Conservation (phyloP, 768 basidiomycete genomes). For the Amanita phalloides region DNA sequence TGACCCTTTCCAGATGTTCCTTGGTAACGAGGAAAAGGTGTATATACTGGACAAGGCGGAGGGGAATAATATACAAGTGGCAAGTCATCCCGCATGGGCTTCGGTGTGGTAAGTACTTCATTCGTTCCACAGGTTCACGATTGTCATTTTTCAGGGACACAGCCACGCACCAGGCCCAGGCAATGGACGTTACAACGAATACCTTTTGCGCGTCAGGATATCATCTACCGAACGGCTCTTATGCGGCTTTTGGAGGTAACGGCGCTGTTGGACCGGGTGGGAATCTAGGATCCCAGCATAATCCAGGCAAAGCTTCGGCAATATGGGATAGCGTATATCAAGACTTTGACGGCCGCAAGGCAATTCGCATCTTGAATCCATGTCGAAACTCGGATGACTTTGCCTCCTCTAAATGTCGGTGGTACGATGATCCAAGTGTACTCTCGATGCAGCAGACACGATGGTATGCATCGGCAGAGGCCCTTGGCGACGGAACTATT, state of each 20-base stretch:
- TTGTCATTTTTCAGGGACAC: slow-evolving; percentile 38
- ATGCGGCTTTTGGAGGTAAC: slow-evolving; percentile 68
- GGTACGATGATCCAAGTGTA: slow-evolving; percentile 57
- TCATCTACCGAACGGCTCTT: slow-evolving; percentile 76
- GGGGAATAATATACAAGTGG: slow-evolving; percentile 45
- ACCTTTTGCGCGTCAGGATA: slow-evolving; percentile 76
- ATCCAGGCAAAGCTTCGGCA: slow-evolving; percentile 34
- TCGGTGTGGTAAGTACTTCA: slow-evolving; percentile 44
- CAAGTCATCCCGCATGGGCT: slow-evolving; percentile 56
- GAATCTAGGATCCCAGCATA: slow-evolving; percentile 37
- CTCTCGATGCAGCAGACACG: slow-evolving; percentile 59
- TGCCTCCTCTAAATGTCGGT: slow-evolving; percentile 42
- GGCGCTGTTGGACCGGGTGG: slow-evolving; percentile 62
- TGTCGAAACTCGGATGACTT: slow-evolving; percentile 45
- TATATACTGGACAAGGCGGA: slow-evolving; percentile 78
- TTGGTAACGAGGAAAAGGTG: slow-evolving; percentile 56
- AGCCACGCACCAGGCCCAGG: slow-evolving; percentile 38
- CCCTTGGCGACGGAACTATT: slow-evolving; percentile 66
- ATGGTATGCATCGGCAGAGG: slow-evolving; percentile 74
- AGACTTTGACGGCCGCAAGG: slow-evolving; percentile 73
- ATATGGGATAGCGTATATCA: slow-evolving; percentile 57
- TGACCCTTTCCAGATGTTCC: slow-evolving; percentile 39
- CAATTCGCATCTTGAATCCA: slow-evolving; percentile 76
- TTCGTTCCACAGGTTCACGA: background rate
- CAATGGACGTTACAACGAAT: slow-evolving; percentile 69